phyloP scores from a whole-genome alignment of 495 filamentous ascomycete species.

The Letharia lupina region DNA sequence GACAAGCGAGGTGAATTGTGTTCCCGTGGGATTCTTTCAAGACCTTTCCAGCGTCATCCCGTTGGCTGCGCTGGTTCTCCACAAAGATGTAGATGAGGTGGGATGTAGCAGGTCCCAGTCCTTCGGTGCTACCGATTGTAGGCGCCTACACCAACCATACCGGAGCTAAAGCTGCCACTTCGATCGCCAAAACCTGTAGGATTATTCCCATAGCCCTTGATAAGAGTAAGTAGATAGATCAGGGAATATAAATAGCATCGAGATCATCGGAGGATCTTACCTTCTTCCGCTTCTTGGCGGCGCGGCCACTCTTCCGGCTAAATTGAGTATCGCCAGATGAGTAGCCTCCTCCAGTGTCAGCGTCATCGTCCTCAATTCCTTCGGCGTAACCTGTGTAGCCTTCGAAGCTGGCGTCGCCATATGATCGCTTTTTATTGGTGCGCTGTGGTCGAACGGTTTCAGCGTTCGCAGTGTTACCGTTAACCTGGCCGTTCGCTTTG shows the following conservation, averaged over 20 bases:
- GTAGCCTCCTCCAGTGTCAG: constrained; percentile 24
- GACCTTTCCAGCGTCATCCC: background rate
- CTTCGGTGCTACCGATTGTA: constrained; percentile 11
- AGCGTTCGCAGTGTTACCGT: constrained; percentile 24
- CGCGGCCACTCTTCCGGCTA: constrained; percentile 19
- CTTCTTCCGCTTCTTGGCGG: constrained; percentile 39
- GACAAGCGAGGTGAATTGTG: background rate
- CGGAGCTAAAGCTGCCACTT: constrained; percentile 8
- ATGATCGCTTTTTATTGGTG: constrained; percentile 54
- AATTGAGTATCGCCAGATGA: constrained; percentile 23
- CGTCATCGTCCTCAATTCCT: constrained; percentile 40
- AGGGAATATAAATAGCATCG: background rate
- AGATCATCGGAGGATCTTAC: constrained; percentile 23
- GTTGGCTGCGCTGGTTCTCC: background rate
- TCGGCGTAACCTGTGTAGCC: constrained; percentile 66
- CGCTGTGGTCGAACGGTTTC: constrained; percentile 48
- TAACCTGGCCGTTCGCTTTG: constrained; percentile 28
- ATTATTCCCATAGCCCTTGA: constrained; percentile 15
- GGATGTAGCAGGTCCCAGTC: constrained; percentile 9
- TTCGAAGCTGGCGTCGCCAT: constrained; percentile 58
- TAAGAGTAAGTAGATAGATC: constrained; percentile 8
- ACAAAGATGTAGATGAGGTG: background rate
- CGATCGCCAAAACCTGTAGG: constrained; percentile 16
- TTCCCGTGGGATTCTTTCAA: no score
- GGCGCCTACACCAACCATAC: constrained; percentile 12